Percentiles rank a stretch among this genome's conserved stretches.
These are phyloP conservation scores for Daldinia grandis DNA, from an alignment of 495 filamentous ascomycete genomes.

Conservation along the genomic window DNA sequence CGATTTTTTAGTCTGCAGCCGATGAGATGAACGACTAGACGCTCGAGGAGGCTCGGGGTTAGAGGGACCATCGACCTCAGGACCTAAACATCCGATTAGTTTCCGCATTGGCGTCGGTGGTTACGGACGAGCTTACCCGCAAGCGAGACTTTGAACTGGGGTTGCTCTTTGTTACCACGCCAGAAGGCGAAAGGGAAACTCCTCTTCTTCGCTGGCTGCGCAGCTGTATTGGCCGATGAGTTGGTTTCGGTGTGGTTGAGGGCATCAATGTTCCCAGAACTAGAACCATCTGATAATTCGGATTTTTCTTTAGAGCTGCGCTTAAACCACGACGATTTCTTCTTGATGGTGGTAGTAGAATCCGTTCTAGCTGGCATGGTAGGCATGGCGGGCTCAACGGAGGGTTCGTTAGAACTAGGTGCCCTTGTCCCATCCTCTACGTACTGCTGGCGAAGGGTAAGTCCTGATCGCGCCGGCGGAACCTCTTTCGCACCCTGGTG, in stretches of 20 bases:
- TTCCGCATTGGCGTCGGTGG: background rate
- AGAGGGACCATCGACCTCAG: slow-evolving; percentile 14
- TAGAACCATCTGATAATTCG: slow-evolving; percentile 30
- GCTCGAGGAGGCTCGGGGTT: slow-evolving; percentile 21
- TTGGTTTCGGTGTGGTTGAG: slow-evolving; percentile 25
- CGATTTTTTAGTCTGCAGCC: slow-evolving; percentile 7
- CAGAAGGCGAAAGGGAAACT: slow-evolving; percentile 56
- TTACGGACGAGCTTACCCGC: slow-evolving; percentile 44
- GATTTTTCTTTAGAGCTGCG: slow-evolving; percentile 59
- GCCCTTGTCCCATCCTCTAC: slow-evolving; percentile 30
- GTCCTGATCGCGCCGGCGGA: slow-evolving; percentile 4
- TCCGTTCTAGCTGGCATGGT: background rate
- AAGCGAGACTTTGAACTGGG: slow-evolving; percentile 46
- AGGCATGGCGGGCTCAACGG: slow-evolving; percentile 1
- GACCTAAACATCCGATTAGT: slow-evolving; percentile 29
- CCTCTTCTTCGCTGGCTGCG: slow-evolving; percentile 54
- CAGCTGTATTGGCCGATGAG: slow-evolving; percentile 7
- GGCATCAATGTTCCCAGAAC: slow-evolving; percentile 9
- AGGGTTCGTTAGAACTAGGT: background rate
- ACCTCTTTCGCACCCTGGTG: slow-evolving; percentile 27
- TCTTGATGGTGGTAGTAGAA: slow-evolving; percentile 46
- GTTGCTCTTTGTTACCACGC: slow-evolving; percentile 52
- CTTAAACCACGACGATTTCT: slow-evolving; percentile 74
- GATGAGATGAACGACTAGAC: slow-evolving; percentile 13
- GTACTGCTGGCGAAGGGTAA: slow-evolving; percentile 36